Evolutionary conservation across 805 yeast species (phyloP).

Genomic region (Jamesozyma jinghongensis): DNA sequence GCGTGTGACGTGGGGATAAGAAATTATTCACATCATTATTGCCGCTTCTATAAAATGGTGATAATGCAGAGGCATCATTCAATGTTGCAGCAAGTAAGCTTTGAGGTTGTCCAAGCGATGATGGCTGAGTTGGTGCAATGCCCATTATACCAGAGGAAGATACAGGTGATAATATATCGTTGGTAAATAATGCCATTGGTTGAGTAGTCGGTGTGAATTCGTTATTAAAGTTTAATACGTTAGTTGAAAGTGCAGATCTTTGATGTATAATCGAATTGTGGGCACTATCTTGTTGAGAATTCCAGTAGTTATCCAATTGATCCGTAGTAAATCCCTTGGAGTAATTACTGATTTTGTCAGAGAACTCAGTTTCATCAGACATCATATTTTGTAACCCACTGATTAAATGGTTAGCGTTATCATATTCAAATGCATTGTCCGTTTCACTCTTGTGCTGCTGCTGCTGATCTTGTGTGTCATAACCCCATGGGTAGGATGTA

Average conservation of each 20-base stretch:
- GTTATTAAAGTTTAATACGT: background rate
- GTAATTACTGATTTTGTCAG: conserved; percentile 22
- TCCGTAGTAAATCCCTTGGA: conserved; percentile 29
- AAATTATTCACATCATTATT: background rate
- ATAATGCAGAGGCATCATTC: conserved; percentile 6
- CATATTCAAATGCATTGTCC: conserved; percentile 26
- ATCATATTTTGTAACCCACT: conserved; percentile 29
- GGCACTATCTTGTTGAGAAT: conserved; percentile 9
- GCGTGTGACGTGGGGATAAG: conserved; percentile 8
- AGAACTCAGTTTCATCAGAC: conserved; percentile 25
- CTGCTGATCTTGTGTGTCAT: background rate
- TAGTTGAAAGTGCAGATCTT: background rate
- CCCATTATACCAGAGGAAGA: conserved; percentile 1
- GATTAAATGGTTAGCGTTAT: conserved; percentile 23
- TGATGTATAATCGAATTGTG: conserved; percentile 1
- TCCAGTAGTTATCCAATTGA: conserved; percentile 32
- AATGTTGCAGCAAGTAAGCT: conserved; percentile 14
- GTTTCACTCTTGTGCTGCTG: conserved; percentile 1
- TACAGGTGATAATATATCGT: background rate
- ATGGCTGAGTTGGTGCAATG: background rate
- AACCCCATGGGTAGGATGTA: conserved; percentile 1
- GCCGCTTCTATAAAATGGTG: conserved; percentile 6
- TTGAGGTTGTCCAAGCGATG: conserved; percentile 9
- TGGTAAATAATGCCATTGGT: background rate
- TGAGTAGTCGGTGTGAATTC: conserved; percentile 2